Conservation (phyloP, 305 asterid species). For the Euphrasia arctica region DNA sequence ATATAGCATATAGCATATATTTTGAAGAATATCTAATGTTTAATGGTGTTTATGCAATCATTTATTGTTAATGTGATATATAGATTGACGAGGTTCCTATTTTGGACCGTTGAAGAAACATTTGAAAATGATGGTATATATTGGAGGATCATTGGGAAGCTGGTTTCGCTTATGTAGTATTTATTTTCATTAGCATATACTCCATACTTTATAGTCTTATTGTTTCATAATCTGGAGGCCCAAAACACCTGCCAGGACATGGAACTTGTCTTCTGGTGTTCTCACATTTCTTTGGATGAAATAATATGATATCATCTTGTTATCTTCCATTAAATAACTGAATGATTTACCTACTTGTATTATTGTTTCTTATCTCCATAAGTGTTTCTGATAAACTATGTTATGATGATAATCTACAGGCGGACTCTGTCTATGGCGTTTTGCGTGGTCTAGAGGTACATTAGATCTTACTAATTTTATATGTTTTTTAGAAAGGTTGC, state of each 20-base stretch:
- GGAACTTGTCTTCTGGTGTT: constrained; percentile 17
- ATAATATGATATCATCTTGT: constrained; percentile 18
- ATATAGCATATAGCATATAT: too few species aligned
- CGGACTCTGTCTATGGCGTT: constrained; percentile 82
- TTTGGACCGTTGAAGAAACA: too few species aligned
- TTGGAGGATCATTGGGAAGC: too few species aligned
- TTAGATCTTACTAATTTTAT: constrained; percentile 16
- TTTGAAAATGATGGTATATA: too few species aligned
- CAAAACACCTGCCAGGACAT: neutral
- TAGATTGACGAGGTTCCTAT: too few species aligned
- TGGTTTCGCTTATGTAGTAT: too few species aligned
- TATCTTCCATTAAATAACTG: constrained; percentile 1
- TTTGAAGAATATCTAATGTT: too few species aligned
- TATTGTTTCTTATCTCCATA: constrained; percentile 15
- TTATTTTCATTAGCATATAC: too few species aligned
- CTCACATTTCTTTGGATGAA: constrained; percentile 9
- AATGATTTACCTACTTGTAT: constrained; percentile 12
- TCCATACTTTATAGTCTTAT: too few species aligned
- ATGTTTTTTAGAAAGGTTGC: constrained; percentile 9
- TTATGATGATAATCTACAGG: constrained; percentile 49
- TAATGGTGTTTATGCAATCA: too few species aligned
- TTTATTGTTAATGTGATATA: too few species aligned
- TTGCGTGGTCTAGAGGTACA: constrained; percentile 90
- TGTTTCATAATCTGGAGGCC: neutral
- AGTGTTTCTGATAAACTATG: constrained; percentile 23